Conservation (phyloP, 257 asterid species). For the Solanum ossicruentum region DNA sequence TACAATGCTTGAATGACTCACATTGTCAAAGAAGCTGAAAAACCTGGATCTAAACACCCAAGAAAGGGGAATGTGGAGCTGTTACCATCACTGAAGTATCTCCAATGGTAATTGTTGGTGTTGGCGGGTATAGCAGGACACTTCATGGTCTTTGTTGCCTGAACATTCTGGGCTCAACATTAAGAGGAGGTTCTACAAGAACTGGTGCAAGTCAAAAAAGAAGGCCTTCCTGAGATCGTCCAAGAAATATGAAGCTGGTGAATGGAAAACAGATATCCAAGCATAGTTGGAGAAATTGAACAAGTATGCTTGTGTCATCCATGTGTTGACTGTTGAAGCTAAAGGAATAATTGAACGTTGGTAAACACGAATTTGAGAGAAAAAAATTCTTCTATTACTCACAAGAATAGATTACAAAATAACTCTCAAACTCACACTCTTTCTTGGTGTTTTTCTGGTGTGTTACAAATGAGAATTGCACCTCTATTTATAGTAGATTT, state of each 20-base stretch:
- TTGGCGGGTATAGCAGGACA: neutral
- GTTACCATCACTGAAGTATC: too few relatives aligned
- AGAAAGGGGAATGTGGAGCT: neutral
- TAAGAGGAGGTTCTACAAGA: neutral
- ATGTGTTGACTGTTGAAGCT: too few relatives aligned
- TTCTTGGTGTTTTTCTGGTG: too few relatives aligned
- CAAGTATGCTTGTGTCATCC: neutral
- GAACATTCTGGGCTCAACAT: neutral
- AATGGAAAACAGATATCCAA: neutral
- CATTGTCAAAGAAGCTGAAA: conserved; percentile 86
- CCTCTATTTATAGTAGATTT: too few relatives aligned
- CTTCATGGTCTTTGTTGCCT: neutral
- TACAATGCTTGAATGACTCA: conserved; percentile 99
- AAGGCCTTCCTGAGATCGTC: neutral
- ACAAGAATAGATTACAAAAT: too few relatives aligned
- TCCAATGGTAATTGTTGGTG: too few relatives aligned
- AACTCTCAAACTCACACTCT: too few relatives aligned
- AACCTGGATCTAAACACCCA: conserved; percentile 81
- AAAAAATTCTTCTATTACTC: too few relatives aligned
- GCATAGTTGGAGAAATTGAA: neutral
- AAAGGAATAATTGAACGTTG: too few relatives aligned
- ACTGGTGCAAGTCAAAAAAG: neutral
- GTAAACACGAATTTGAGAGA: too few relatives aligned
- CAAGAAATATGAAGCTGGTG: neutral
- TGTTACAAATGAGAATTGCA: too few relatives aligned